A percentile compares a stretch with the other conserved stretches of the same genome.
Evolutionary conservation across 495 filamentous ascomycete genomes (phyloP).

Genomic region (Choiromyces venosus): DNA sequence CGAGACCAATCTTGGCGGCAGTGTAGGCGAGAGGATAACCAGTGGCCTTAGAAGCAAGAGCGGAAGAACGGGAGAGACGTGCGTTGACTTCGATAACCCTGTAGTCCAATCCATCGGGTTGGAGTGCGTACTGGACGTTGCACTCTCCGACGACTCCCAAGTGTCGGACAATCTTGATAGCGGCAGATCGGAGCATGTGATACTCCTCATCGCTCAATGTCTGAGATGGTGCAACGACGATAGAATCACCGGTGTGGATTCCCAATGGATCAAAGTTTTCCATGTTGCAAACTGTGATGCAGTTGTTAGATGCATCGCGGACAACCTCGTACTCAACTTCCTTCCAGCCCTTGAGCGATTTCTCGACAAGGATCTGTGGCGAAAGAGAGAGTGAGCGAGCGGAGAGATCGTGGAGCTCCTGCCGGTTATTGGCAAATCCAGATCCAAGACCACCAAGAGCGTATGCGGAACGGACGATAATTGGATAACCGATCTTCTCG

Average conservation of each 20-base stretch:
- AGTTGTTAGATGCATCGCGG: constrained; percentile 88
- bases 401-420: constrained; percentile 87
- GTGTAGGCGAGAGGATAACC: constrained; percentile 96
- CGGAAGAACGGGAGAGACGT: constrained; percentile 91
- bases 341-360: constrained; percentile 99
- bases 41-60: constrained; percentile 93
- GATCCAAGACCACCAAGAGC: constrained; percentile 93
- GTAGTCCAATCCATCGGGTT: constrained; percentile 91
- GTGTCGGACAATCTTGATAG: constrained; percentile 93
- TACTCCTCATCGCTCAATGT: constrained; percentile 96
- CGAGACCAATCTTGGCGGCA: constrained; percentile 92
- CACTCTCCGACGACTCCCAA: constrained; percentile 95
- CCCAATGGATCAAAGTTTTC: constrained; percentile 98
- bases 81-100: constrained; percentile 98
- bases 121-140: constrained; percentile 95
- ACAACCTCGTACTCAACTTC: constrained; percentile 98
- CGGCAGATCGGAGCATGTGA: constrained; percentile 95
- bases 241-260: constrained; percentile 94
- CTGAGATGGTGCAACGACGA: constrained; percentile 92
- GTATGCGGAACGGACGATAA: constrained; percentile 95
- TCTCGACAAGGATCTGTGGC: constrained; percentile 94
- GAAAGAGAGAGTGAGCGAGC: constrained; percentile 90
- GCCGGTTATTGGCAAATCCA: constrained; percentile 89
- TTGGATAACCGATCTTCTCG: constrained; percentile 82
- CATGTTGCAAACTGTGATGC: constrained; percentile 99